A percentile compares a stretch with the other conserved stretches of the same genome.
Evolutionary conservation across 495 filamentous ascomycete species (phyloP).

Genomic region (Letharia lupina): DNA sequence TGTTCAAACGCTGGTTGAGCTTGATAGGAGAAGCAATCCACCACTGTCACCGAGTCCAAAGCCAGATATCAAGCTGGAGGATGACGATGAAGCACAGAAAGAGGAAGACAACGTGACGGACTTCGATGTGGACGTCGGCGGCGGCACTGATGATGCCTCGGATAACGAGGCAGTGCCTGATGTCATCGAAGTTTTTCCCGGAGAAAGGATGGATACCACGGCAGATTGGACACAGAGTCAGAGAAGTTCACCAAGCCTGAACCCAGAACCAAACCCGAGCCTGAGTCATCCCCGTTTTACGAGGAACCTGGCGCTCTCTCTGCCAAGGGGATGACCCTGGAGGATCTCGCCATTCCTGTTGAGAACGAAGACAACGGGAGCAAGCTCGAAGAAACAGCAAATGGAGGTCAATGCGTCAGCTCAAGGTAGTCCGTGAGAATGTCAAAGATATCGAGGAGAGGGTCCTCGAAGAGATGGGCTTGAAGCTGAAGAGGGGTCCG

Average conservation of each 20-base stretch:
- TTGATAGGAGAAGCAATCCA: conserved; percentile 10
- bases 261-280: background rate
- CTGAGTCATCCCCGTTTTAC: background rate
- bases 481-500: conserved; percentile 14
- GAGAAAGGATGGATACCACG: conserved; percentile 13
- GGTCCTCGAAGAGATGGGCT: conserved; percentile 15
- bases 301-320: background rate
- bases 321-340: background rate
- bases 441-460: conserved; percentile 22
- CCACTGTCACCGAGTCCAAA: background rate
- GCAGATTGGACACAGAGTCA: conserved; percentile 7
- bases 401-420: conserved; percentile 23
- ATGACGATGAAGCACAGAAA: background rate
- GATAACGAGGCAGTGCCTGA: conserved; percentile 13
- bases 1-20: conserved; percentile 11
- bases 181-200: conserved; percentile 13
- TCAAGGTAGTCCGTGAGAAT: conserved; percentile 21
- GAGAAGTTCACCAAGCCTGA: conserved; percentile 9
- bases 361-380: background rate
- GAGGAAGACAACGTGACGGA: conserved; percentile 6
- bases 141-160: background rate
- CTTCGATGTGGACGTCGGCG: conserved; percentile 5
- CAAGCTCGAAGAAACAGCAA: conserved; percentile 1
- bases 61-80: background rate
- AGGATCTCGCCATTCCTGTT: background rate